A percentile compares a stretch with the other conserved stretches of the same genome.
phyloP scores from a whole-genome alignment of 2,329 filamentous ascomycete genomes.

The Aotearoamyces nothofagi region DNA sequence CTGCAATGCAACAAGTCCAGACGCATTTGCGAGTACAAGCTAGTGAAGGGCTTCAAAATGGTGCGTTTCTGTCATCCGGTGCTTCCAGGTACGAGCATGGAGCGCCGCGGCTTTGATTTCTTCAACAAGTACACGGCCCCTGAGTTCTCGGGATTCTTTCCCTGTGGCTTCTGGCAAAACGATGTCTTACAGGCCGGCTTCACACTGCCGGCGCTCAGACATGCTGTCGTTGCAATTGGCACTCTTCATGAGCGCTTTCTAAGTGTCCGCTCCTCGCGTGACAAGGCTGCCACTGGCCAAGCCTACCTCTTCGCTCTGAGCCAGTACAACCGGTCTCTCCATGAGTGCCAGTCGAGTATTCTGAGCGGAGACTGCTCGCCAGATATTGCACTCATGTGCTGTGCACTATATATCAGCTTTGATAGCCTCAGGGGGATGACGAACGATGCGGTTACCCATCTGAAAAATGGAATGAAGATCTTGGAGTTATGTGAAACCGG shows the following conservation, averaged over 20 bases:
- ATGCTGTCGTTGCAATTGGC: slow-evolving; percentile 14
- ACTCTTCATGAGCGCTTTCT: slow-evolving; percentile 4
- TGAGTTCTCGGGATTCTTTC: not conserved
- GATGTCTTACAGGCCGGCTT: slow-evolving; percentile 9
- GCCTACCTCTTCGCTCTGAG: slow-evolving; percentile 10
- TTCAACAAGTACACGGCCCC: slow-evolving; percentile 1
- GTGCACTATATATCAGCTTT: slow-evolving; percentile 17
- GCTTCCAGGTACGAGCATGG: too few species aligned
- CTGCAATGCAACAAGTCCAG: too few species aligned
- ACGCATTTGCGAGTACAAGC: too few species aligned
- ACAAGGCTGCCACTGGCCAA: not conserved
- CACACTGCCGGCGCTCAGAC: slow-evolving; percentile 8
- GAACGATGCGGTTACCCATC: slow-evolving; percentile 15
- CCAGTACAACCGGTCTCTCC: slow-evolving; percentile 17
- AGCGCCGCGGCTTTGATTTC: slow-evolving; percentile 1
- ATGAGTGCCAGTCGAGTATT: slow-evolving; percentile 11
- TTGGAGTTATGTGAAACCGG: too few species aligned
- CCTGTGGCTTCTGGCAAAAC: slow-evolving; percentile 5
- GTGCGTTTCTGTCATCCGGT: too few species aligned
- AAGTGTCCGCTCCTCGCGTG: not conserved
- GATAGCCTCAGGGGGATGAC: slow-evolving; percentile 15
- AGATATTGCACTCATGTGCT: slow-evolving; percentile 15
- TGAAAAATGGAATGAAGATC: slow-evolving; percentile 15
- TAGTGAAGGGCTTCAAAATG: too few species aligned
- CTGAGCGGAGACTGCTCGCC: slow-evolving; percentile 9